A percentile compares a stretch with the other conserved stretches of the same genome.
Evolutionary conservation across 2,329 filamentous ascomycete species (phyloP).

Genomic region (Aspergillus glaucus): DNA sequence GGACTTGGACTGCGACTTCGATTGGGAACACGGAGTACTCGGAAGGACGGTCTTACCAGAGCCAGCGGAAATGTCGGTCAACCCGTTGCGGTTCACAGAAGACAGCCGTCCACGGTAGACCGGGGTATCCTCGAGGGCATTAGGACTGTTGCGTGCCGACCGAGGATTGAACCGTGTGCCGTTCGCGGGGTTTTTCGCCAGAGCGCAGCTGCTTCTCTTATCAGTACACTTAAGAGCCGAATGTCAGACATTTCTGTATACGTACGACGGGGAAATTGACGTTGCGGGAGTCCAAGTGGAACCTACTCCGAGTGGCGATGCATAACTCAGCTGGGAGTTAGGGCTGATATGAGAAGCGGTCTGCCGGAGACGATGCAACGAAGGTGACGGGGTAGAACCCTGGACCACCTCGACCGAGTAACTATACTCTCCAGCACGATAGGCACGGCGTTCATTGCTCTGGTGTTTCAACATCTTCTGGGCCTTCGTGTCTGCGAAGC

Average conservation of each 20-base stretch:
- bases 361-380: slow-evolving; percentile 36
- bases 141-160: slow-evolving; percentile 32
- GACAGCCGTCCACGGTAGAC: slow-evolving; percentile 24
- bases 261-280: slow-evolving; percentile 44
- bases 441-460: slow-evolving; percentile 89
- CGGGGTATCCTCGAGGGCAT: slow-evolving; percentile 36
- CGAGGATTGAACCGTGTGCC: slow-evolving; percentile 31
- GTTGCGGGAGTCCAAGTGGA: slow-evolving; percentile 43
- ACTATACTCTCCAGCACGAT: slow-evolving; percentile 93
- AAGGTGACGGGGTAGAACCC: slow-evolving; percentile 39
- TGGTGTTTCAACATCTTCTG: slow-evolving; percentile 97
- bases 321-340: slow-evolving; percentile 36
- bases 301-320: slow-evolving; percentile 37
- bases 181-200: slow-evolving; percentile 32
- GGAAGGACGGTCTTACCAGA: slow-evolving; percentile 33
- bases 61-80: slow-evolving; percentile 27
- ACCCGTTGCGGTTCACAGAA: slow-evolving; percentile 19
- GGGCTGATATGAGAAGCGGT: slow-evolving; percentile 36
- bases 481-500: slow-evolving; percentile 92
- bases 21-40: slow-evolving; percentile 19
- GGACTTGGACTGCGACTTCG: slow-evolving; percentile 14
- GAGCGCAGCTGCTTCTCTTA: slow-evolving; percentile 27
- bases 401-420: slow-evolving; percentile 44
- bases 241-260: slow-evolving; percentile 8
- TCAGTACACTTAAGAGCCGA: slow-evolving; percentile 18